Base-by-base conservation (phyloP, 2,329 filamentous ascomycete genomes). In the Aspergillus novoparasiticus region DNA sequence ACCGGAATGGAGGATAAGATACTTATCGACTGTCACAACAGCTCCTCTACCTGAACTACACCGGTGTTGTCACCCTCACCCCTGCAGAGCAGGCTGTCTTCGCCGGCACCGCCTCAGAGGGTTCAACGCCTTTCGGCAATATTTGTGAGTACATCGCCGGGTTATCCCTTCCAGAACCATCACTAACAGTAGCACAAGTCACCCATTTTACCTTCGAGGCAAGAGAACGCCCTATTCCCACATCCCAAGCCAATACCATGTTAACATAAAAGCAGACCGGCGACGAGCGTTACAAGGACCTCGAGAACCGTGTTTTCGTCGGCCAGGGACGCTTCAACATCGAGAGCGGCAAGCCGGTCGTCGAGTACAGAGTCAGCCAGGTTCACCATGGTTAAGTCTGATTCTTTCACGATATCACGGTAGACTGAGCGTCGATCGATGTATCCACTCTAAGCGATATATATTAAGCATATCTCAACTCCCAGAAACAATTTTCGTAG, bases 311-410 rank as follows among this genome's bases (percentile, higher is more conserved):
- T 3, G 71, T 79, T 3, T 81, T 80, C 60, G 78, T 81, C 30
- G 80, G 71, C 4, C 70, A 77, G 41, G 80, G 79, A 14, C 76
- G 74, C 11, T 80, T 82, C 69, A 69, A 72, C n/a, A 67, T 75
- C 23, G 72, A 78, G 64, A 70, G 73, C 63, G 79, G 72, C 21
- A 74, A 78, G 65, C 71, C 72, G 0, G 69, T 78, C 39, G 79
- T 81, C 21, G 79, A 81, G 67, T 82, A 81, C 64, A 76, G 76
- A 51, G 74, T 82, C 61, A 77, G 79, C 65, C 73, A 77, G 69
- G 76, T 79, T 53, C 59, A 73, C 55, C 64, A 70, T 43, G 70
- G 64, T 23, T 73, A 60, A 66, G 32, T 19, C 19, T 12, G n/a
- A 41, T 51, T 32, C 28, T 9, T 54, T 36, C 51, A 21, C 14